Conservation (phyloP, 148 eudicot genomes). For the Suaeda aralocaspica region DNA sequence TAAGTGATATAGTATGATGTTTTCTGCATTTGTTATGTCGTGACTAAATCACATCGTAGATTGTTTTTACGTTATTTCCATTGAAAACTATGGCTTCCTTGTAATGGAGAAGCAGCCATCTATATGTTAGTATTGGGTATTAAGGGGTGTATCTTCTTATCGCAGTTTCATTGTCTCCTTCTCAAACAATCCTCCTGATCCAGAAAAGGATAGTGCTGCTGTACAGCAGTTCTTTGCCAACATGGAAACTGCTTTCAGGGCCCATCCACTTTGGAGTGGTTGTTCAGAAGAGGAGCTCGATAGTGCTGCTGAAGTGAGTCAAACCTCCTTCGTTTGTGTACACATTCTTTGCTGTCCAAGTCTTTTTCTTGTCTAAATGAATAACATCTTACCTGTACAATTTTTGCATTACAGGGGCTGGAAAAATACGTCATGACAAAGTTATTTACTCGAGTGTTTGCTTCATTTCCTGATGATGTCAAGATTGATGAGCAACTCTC, state of each 20-base stretch:
- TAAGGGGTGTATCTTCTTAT: constrained; percentile 16
- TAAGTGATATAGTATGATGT: constrained; percentile 6
- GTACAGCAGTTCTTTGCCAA: constrained; percentile 84
- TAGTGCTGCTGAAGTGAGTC: constrained; percentile 91
- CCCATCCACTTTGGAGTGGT: constrained; percentile 92
- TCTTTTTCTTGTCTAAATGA: constrained; percentile 4
- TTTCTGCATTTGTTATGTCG: not conserved
- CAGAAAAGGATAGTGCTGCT: constrained; percentile 85
- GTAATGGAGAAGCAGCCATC: not conserved
- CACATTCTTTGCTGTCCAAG: not conserved
- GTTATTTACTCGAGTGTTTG: constrained; percentile 73
- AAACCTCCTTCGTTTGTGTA: constrained; percentile 1
- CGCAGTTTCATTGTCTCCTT: constrained; percentile 93
- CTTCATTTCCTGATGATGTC: constrained; percentile 75
- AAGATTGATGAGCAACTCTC: constrained; percentile 66
- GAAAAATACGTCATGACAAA: constrained; percentile 98
- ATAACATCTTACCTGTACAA: constrained; percentile 4
- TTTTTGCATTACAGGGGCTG: constrained; percentile 61
- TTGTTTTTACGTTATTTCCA: not conserved
- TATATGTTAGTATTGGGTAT: constrained; percentile 10
- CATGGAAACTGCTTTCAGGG: constrained; percentile 92
- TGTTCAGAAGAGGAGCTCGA: constrained; percentile 93
- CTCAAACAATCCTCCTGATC: constrained; percentile 72
- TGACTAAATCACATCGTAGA: constrained; percentile 1
- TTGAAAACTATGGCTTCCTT: not conserved